Percentiles rank a stretch among this genome's conserved stretches.
Conservation (phyloP, 2,329 filamentous ascomycete genomes). For the Ascomycota sp. region DNA sequence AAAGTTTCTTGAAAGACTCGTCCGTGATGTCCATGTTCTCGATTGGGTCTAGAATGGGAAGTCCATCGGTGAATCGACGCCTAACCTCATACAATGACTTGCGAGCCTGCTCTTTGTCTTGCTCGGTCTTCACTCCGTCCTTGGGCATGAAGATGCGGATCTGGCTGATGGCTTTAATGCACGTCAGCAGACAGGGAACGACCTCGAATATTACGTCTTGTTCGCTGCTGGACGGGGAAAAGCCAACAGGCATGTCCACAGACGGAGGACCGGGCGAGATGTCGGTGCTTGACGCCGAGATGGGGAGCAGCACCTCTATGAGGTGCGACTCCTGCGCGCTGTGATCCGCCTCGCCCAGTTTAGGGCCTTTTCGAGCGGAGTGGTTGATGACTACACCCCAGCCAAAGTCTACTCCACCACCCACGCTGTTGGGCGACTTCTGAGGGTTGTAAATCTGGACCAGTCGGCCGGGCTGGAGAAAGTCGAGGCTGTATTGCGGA, state of each 20-base stretch:
- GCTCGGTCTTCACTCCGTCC: constrained; percentile 41
- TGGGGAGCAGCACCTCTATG: constrained; percentile 58
- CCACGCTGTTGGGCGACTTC: constrained; percentile 19
- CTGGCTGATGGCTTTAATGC: constrained; percentile 67
- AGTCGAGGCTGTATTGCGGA: constrained; percentile 67
- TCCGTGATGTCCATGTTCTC: constrained; percentile 93
- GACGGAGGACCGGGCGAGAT: constrained; percentile 16
- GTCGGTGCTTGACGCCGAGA: constrained; percentile 29
- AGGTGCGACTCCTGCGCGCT: constrained; percentile 59
- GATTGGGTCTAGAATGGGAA: constrained; percentile 76
- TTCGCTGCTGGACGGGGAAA: constrained; percentile 18
- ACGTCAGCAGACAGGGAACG: constrained; percentile 70
- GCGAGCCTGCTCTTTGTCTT: constrained; percentile 46
- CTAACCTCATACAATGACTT: constrained; percentile 60
- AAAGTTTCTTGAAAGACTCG: constrained; percentile 78
- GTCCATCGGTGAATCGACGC: constrained; percentile 76
- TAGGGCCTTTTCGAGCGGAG: constrained; percentile 41
- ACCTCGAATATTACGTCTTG: constrained; percentile 11
- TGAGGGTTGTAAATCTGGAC: constrained; percentile 62
- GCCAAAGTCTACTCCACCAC: constrained; percentile 48
- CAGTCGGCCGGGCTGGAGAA: constrained; percentile 70
- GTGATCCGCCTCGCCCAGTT: constrained; percentile 46
- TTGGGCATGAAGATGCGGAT: constrained; percentile 67
- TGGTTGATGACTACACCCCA: constrained; percentile 82
- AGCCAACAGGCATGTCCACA: constrained; percentile 37